A percentile compares a stretch with the other conserved stretches of the same genome.
These are phyloP conservation scores for Daldinia sp. DNA, from an alignment of 2,329 filamentous ascomycete genomes.

Conservation along the genomic window DNA sequence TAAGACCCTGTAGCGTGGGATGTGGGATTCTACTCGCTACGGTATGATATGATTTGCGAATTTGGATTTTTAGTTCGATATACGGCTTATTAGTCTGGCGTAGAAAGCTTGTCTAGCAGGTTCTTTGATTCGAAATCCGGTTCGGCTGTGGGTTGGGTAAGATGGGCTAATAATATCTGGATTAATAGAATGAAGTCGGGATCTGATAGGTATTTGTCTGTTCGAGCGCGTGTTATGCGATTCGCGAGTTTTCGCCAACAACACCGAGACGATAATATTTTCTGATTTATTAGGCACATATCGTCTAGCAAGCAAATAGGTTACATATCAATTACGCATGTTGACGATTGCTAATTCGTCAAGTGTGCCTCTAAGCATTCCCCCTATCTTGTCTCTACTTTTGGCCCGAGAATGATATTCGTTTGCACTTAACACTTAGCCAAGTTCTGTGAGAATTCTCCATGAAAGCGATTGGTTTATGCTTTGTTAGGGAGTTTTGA, in stretches of 20 bases:
- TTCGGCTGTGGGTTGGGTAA: neutral
- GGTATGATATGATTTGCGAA: neutral
- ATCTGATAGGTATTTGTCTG: neutral
- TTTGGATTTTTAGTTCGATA: neutral
- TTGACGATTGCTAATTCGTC: neutral
- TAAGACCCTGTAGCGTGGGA: conserved; percentile 21
- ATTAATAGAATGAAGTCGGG: neutral
- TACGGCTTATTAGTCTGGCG: conserved; percentile 3
- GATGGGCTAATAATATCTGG: conserved; percentile 6
- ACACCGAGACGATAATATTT: neutral
- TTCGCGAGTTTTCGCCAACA: neutral
- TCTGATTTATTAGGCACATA: neutral
- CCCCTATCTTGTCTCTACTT: neutral
- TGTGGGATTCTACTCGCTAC: neutral
- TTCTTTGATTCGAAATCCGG: neutral
- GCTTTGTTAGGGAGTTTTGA: neutral
- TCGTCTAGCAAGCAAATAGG: neutral
- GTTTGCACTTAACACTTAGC: neutral
- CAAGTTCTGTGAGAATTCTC: neutral
- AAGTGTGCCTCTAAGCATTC: neutral
- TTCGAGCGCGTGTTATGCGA: neutral
- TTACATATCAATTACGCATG: neutral
- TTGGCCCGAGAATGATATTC: neutral
- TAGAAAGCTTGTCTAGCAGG: neutral
- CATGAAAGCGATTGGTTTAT: too few relatives aligned